phyloP scores from a whole-genome alignment of 2,329 filamentous ascomycete genomes.

The Scolecobasidium constrictum region DNA sequence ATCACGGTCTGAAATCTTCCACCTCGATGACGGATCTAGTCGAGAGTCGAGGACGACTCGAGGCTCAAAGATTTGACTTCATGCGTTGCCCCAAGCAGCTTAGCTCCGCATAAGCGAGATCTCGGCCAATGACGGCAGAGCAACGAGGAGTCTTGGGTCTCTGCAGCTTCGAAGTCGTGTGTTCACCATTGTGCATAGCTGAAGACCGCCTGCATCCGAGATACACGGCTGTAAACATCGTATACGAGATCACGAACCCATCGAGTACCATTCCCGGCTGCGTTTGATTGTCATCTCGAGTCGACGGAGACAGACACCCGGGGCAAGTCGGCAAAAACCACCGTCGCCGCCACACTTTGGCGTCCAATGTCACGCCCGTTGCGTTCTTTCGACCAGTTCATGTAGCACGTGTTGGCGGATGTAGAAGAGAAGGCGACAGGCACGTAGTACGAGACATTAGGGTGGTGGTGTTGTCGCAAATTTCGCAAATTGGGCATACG shows the following conservation, averaged over 20 bases:
- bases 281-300: not conserved
- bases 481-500: not conserved
- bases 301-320: not conserved
- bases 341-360: not conserved
- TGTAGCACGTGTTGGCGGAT: no score
- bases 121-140: not conserved
- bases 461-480: not conserved
- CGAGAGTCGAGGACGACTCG: no score
- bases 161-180: not conserved
- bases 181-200: not conserved
- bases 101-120: no score
- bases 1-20: no score
- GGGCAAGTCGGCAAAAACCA: not conserved
- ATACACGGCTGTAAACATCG: not conserved
- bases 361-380: not conserved
- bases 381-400: constrained; percentile 3
- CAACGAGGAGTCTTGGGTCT: not conserved
- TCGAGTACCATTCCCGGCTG: not conserved
- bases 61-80: no score
- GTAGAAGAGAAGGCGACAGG: no score
- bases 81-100: no score
- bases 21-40: no score
- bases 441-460: no score
- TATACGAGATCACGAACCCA: not conserved
- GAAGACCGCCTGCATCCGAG: not conserved